phyloP scores from a whole-genome alignment of 345 rosid species.

The Ceriops zippeliana region DNA sequence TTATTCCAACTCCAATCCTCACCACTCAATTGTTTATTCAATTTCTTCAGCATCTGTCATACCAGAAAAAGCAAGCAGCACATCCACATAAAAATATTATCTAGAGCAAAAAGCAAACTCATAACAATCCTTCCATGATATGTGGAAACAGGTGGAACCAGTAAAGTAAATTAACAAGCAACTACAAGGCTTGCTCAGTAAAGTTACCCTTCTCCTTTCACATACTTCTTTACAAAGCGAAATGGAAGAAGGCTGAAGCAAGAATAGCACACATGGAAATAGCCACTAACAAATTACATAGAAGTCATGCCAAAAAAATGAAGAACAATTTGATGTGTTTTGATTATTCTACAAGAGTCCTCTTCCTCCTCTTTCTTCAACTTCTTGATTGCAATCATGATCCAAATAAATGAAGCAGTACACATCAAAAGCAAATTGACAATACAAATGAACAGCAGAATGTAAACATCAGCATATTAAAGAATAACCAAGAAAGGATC shows the following conservation, averaged over 20 bases:
- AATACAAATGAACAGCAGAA: neutral
- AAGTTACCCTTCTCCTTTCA: too few species aligned
- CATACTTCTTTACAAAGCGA: too few species aligned
- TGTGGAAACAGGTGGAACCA: neutral
- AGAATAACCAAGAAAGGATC: too few species aligned
- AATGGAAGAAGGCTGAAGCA: too few species aligned
- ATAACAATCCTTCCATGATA: neutral
- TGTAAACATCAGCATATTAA: too few species aligned
- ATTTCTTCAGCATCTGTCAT: slow-evolving; percentile 84
- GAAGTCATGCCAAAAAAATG: too few species aligned
- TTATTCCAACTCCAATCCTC: slow-evolving; percentile 99
- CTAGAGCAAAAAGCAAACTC: neutral
- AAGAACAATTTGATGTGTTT: too few species aligned
- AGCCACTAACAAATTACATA: too few species aligned
- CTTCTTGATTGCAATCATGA: neutral
- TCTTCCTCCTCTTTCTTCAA: neutral
- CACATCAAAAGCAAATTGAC: neutral
- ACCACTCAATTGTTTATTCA: slow-evolving; percentile 87
- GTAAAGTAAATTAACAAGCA: too few species aligned
- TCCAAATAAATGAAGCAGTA: neutral
- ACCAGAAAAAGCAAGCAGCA: slow-evolving; percentile 11
- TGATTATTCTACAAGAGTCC: neutral
- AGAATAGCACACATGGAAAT: too few species aligned
- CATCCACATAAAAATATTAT: neutral
- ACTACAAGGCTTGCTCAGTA: too few species aligned